Evolutionary conservation across 176 grass and related monocot species (phyloP), one percentile per base, ranked within the genome.

Genomic region (Eremochloa ophiuroides): DNA sequence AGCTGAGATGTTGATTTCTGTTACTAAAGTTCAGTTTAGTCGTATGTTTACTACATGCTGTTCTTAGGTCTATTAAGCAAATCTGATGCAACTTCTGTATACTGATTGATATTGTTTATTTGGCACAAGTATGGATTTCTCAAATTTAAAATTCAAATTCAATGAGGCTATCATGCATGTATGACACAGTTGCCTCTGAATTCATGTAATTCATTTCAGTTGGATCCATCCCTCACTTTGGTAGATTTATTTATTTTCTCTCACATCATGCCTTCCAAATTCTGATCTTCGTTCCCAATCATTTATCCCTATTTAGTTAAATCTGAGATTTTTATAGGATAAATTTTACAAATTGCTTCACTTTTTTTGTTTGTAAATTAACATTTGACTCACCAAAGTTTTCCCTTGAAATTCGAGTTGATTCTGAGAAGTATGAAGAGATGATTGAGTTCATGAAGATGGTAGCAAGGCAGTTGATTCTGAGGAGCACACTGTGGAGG

Each of bases 361-460:
- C 25, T 75, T 66, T 63, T 12, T 17, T 23, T 37, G 29, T 83
- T 10, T 34, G 1, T 33, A 37, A 35, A 10, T 30, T 53, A 22
- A 8, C 13, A 69, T 75, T 71, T 16, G 30, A 37, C 82, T 85
- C 38, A 81, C 53, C 23, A n/a, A 35, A 42, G 2, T 76, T 66
- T 77, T 14, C 66, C 7, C 14, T 22, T 23, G 12, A 68, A 77
- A 59, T n/a, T 61, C 47, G 46, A 85, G 66, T 73, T 75, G 85
- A 18, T 73, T 6, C 77, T 56, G 82, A 89, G 82, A 89, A 81
- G 78, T 89, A 89, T 23, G 77, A 89, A 16, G 87, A 77, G 71
- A 88, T 88, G 87, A 81, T 88, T 40, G 80, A 84, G 76, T 80
- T 88, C 87, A 85, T 85, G 82, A 71, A 81, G 82, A 89, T 85